phyloP scores from a whole-genome alignment of 2,329 filamentous ascomycete species.

The Colletotrichum plurivorum region DNA sequence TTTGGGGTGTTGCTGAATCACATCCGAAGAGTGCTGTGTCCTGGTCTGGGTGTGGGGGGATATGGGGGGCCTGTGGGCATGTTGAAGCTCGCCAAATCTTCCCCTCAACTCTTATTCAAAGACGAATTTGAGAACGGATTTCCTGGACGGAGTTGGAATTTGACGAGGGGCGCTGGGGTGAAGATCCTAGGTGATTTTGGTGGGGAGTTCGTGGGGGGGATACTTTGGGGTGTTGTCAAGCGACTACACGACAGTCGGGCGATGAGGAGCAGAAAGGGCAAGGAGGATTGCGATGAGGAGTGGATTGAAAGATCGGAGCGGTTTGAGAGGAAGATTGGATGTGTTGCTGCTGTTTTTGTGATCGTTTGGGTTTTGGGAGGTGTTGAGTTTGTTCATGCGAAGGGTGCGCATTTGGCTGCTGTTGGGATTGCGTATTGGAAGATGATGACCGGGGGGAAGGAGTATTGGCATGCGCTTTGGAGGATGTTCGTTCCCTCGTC shows the following conservation, averaged over 20 bases:
- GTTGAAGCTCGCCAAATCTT: slow-evolving; percentile 53
- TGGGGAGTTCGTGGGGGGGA: slow-evolving; percentile 17
- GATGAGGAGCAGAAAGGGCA: not conserved
- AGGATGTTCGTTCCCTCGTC: not conserved
- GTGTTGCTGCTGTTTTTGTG: slow-evolving; percentile 35
- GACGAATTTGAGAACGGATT: slow-evolving; percentile 40
- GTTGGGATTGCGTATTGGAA: slow-evolving; percentile 46
- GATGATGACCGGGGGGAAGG: slow-evolving; percentile 35
- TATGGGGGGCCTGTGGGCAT: slow-evolving; percentile 50
- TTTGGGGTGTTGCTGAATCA: slow-evolving; percentile 57
- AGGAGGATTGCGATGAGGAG: rapidly evolving
- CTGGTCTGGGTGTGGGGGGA: slow-evolving; percentile 48
- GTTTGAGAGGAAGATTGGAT: not conserved
- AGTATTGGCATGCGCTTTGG: slow-evolving; percentile 3
- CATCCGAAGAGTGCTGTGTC: slow-evolving; percentile 51
- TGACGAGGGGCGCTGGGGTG: not conserved
- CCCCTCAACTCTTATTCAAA: slow-evolving; percentile 53
- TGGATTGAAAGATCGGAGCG: not conserved
- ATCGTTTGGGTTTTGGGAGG: slow-evolving; percentile 46
- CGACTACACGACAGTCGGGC: not conserved
- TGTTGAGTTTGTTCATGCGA: slow-evolving; percentile 49
- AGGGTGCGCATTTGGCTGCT: slow-evolving; percentile 46
- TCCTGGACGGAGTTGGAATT: not conserved
- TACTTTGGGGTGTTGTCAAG: slow-evolving; percentile 8
- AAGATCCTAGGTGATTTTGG: slow-evolving; percentile 13